Conservation (phyloP, 176 grass and related monocot species). For the Panicum miliaceum region DNA sequence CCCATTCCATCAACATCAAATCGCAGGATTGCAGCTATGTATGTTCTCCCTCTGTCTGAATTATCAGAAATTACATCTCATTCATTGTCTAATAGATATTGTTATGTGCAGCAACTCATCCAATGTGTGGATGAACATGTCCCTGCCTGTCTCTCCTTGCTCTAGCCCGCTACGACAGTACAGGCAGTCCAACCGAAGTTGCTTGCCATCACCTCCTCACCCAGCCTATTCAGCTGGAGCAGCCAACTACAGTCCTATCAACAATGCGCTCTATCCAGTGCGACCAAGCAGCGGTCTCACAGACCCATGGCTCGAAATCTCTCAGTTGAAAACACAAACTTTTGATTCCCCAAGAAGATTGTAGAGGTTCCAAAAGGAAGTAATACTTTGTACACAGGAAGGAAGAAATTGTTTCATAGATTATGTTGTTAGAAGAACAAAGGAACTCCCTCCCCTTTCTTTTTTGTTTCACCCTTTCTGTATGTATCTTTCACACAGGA, state of each 20-base stretch:
- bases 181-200: conserved; percentile 75
- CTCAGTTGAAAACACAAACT: conserved; percentile 46
- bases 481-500: conserved; percentile 45
- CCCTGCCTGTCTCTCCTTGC: conserved; percentile 86
- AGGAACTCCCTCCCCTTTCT: conserved; percentile 9
- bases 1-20: conserved; percentile 47
- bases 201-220: conserved; percentile 89
- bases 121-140: conserved; percentile 68
- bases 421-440: conserved; percentile 44
- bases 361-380: conserved; percentile 30
- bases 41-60: conserved; percentile 28
- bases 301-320: conserved; percentile 61
- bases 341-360: conserved; percentile 77
- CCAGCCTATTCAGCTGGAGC: conserved; percentile 85
- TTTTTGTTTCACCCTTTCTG: conserved; percentile 40
- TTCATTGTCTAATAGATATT: conserved; percentile 19
- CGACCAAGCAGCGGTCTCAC: conserved; percentile 46
- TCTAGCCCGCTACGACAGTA: conserved; percentile 76
- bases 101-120: conserved; percentile 54
- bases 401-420: conserved; percentile 31
- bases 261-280: conserved; percentile 60
- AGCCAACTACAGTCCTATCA: conserved; percentile 83
- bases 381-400: conserved; percentile 36
- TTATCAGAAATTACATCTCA: conserved; percentile 9
- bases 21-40: conserved; percentile 54